Evolutionary conservation across 1,284 basidiomycete species (phyloP).

Genomic region (Paramarasmius palmivorus): DNA sequence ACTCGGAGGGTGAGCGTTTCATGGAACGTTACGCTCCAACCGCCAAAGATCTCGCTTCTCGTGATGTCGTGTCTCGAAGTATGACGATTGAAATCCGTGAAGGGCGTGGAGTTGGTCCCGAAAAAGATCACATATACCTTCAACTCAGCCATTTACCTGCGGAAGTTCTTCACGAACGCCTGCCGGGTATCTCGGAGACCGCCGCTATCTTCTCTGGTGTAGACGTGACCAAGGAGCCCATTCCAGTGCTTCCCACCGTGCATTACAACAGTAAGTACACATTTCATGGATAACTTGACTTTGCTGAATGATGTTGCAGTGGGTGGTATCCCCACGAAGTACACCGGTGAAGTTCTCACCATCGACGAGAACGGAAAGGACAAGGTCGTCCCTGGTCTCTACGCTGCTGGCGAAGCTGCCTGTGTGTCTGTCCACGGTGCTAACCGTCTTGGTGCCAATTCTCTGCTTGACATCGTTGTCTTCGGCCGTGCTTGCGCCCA

Average conservation of each 20-base stretch:
- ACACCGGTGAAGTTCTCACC: slow-evolving; percentile 96
- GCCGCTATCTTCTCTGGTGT: slow-evolving; percentile 99
- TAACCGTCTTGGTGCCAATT: slow-evolving; percentile 99
- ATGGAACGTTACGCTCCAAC: slow-evolving; percentile 99
- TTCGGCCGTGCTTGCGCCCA: slow-evolving; percentile 98
- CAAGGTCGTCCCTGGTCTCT: slow-evolving; percentile 94
- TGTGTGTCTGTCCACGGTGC: slow-evolving; percentile 99
- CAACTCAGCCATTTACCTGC: slow-evolving; percentile 98
- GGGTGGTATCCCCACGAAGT: slow-evolving; percentile 99
- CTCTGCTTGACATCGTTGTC: slow-evolving; percentile 97
- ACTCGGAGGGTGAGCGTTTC: slow-evolving; percentile 99
- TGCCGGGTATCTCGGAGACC: slow-evolving; percentile 99
- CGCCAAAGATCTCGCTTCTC: slow-evolving; percentile 98
- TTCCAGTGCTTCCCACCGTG: slow-evolving; percentile 94
- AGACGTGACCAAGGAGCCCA: slow-evolving; percentile 99
- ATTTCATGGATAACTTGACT: slow-evolving; percentile 16
- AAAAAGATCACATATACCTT: slow-evolving; percentile 97
- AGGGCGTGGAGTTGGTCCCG: slow-evolving; percentile 97
- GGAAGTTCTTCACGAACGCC: slow-evolving; percentile 94
- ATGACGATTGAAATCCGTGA: slow-evolving; percentile 99
- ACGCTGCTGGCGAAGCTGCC: slow-evolving; percentile 98
- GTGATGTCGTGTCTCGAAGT: slow-evolving; percentile 98
- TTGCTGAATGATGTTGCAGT: slow-evolving; percentile 48
- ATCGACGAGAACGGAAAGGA: slow-evolving; percentile 88
- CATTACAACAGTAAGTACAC: slow-evolving; percentile 86